Base-by-base conservation (phyloP, 2,329 filamentous ascomycete species). In the Botryotinia calthae region DNA sequence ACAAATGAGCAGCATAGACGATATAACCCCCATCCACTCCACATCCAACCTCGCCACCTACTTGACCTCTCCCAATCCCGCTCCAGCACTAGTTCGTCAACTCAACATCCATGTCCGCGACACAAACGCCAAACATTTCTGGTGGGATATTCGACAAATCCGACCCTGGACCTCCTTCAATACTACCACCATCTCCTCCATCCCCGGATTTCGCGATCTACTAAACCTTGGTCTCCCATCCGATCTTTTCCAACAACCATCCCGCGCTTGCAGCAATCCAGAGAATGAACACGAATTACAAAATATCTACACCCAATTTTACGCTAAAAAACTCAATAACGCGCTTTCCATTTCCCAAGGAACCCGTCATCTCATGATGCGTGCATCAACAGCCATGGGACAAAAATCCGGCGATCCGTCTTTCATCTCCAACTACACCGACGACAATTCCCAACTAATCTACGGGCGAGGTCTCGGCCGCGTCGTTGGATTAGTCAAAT, bases 61-160 rank as follows among this genome's bases (percentile, higher is more conserved):
- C 82, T 88, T 98, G 65, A 94, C 92, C 4, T 85, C 87, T 0
- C 84, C 92, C 74, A 97, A 97, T 80, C 94, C 95, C 31, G 91
- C 93, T 34, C 92, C 95, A 28, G 91, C 91, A 58, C 86, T 97
- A 48, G 93, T 97, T 54, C 91, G 91, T 79, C 92, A 91, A 77
- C 88, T 95, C 77, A 93, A 91, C 74, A 90, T 91, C 80, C 90
- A 83, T 76, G 85, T 86, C 79, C 88, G 86, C 76, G 92, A 89
- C 81, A 90, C 86, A 79, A 88, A 86, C 82, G 91, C 87, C 78
- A 93, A 91, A 81, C 90, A 97, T 84, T 97, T 95, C 82, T 98
- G 95, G 95, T 98, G 94, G 93, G 95, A 98, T 79, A 88, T 97
- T 73, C 92, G 95, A 77, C 95, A 97, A 81, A 86, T 98, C 76